Conservation (phyloP, 768 basidiomycete species). For the Phanerochaete carnosa region DNA sequence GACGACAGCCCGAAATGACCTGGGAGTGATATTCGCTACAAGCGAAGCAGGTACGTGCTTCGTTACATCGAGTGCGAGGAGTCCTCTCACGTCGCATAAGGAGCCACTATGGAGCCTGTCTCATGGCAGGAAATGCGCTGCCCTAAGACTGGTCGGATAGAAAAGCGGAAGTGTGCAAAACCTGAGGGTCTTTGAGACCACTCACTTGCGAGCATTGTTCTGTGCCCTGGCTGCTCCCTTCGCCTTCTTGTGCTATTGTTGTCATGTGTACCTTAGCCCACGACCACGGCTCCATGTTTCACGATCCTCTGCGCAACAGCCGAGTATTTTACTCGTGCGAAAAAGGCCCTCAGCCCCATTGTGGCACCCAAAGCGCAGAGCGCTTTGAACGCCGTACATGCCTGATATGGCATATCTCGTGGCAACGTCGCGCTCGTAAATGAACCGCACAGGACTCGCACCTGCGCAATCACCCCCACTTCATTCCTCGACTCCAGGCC, state of each 20-base stretch:
- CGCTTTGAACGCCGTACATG: conserved; percentile 6
- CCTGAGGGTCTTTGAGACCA: conserved; percentile 57
- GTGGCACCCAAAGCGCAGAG: not conserved
- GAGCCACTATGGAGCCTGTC: conserved; percentile 78
- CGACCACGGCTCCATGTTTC: too few relatives aligned
- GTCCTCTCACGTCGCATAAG: conserved; percentile 31
- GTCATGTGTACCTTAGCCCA: not conserved
- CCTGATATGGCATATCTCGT: conserved; percentile 21
- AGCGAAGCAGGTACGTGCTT: conserved; percentile 70
- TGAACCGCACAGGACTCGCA: conserved; percentile 19
- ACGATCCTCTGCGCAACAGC: not conserved
- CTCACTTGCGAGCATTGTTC: too few relatives aligned
- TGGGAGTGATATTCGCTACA: conserved; percentile 89
- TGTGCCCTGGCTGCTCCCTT: not conserved
- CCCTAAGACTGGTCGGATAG: conserved; percentile 72
- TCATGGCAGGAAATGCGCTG: conserved; percentile 94
- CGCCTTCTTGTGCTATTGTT: not conserved
- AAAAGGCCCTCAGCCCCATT: not conserved
- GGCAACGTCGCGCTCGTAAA: conserved; percentile 17
- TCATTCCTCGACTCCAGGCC: conserved; percentile 4
- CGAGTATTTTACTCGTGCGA: not conserved
- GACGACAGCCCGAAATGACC: conserved; percentile 85
- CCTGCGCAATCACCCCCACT: conserved; percentile 14
- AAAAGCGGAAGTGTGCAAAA: conserved; percentile 85
- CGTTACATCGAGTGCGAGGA: too few relatives aligned